Evolutionary conservation across 805 yeast species (phyloP), one percentile per base, ranked within the genome.

Genomic region (Danielia oregonensis): DNA sequence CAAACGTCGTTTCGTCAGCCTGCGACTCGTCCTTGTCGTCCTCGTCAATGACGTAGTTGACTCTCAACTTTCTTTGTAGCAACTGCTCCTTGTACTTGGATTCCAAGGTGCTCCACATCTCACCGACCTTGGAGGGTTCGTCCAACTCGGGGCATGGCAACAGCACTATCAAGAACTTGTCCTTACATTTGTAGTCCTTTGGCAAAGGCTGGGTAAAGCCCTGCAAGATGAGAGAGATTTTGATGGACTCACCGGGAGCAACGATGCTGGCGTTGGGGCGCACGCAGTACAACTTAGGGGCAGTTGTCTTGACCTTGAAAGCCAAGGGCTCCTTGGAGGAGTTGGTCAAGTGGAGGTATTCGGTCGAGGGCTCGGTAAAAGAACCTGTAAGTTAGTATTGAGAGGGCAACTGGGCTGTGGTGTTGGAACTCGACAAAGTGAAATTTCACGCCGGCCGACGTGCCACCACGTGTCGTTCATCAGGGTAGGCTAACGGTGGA

Each of bases 261-360:
- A 93, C 70, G 23, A 82, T 60, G 11, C 93, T 78, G 40, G 97
- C 91, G 61, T 89, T 93, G 43, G 98, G 98, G 65, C 96, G 82
- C 33, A 93, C 97, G 61, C 96, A 86, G 70, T 89, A 82, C 61
- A 86, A 70, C 61, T 86, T 89, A 42, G 98, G 98, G 7, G 97
- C 97, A 5, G 98, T 93, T 29, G 98, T 91, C 68, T 91, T 93
- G 55, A 93, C 97, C 68, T 93, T 93, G 73, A 87, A 93, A 19
- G 96, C 96, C 51, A 77, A 63, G 29, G 80, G 70, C 21, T 78
- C 65, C 35, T 70, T 69, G 11, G 76, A 60, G 26, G 82, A 67
- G 49, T 79, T 81, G 61, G 71, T 57, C 44, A 80, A 70, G 29
- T 65, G 59, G 51, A 80, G 68, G 37, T 69, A 63, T 55, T 80